Percentiles rank a stretch among this genome's conserved stretches.
Evolutionary conservation across 2,329 filamentous ascomycete genomes (phyloP).

Genomic region (Rhinocladiella similis): DNA sequence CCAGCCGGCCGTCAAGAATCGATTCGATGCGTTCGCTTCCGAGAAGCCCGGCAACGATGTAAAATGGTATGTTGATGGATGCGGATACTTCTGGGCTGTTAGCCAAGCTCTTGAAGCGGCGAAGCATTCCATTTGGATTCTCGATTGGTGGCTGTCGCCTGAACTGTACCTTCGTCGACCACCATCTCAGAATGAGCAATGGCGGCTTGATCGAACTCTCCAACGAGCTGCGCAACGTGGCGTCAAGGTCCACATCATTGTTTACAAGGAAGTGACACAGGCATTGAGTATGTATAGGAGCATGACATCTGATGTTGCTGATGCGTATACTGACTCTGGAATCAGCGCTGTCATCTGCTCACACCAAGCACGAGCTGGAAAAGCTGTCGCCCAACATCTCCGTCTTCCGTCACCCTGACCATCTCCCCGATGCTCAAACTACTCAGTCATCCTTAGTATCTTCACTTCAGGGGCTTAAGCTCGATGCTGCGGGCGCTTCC

Average conservation of each 20-base stretch:
- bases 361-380: slow-evolving; percentile 80
- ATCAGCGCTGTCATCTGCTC: slow-evolving; percentile 59
- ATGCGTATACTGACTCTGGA: too few species aligned
- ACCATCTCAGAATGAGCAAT: slow-evolving; percentile 76
- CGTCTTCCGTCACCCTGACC: slow-evolving; percentile 89
- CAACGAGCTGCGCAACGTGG: slow-evolving; percentile 79
- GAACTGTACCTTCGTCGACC: slow-evolving; percentile 82
- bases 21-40: slow-evolving; percentile 65
- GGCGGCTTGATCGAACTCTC: slow-evolving; percentile 80
- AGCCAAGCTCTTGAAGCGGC: slow-evolving; percentile 74
- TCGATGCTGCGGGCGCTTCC: slow-evolving; percentile 57
- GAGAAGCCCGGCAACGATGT: slow-evolving; percentile 67
- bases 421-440: slow-evolving; percentile 71
- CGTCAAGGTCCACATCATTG: slow-evolving; percentile 80
- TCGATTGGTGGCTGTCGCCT: slow-evolving; percentile 85
- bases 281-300: slow-evolving; percentile 56
- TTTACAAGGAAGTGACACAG: slow-evolving; percentile 88
- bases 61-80: slow-evolving; percentile 85
- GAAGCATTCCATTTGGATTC: slow-evolving; percentile 72
- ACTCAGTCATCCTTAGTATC: slow-evolving; percentile 59
- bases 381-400: slow-evolving; percentile 77
- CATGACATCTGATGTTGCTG: slow-evolving; percentile 9
- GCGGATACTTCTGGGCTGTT: slow-evolving; percentile 81
- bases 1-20: slow-evolving; percentile 35
- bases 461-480: slow-evolving; percentile 56